phyloP scores from a whole-genome alignment of 495 filamentous ascomycete genomes.

The Chaetomidium leptoderma region DNA sequence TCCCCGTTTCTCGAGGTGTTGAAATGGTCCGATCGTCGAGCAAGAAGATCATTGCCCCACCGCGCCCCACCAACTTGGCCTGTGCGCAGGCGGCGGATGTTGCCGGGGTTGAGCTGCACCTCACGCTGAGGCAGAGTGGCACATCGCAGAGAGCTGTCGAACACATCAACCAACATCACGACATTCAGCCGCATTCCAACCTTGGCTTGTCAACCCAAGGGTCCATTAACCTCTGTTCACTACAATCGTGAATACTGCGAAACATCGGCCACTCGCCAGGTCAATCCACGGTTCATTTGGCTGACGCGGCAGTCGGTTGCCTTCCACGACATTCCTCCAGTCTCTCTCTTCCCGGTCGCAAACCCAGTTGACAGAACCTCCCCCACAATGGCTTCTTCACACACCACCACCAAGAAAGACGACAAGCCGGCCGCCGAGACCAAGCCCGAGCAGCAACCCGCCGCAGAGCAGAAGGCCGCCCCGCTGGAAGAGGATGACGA shows the following conservation, averaged over 20 bases:
- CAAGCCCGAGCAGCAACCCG: constrained; percentile 22
- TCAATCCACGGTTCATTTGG: background rate
- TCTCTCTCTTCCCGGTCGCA: background rate
- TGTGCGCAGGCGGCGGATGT: background rate
- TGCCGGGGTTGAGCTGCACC: background rate
- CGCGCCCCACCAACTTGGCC: constrained; percentile 1
- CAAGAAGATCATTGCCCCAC: no score
- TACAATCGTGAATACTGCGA: background rate
- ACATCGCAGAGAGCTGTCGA: background rate
- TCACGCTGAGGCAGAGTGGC: background rate
- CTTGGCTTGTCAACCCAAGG: background rate
- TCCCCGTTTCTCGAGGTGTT: no score
- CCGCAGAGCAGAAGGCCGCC: constrained; percentile 34
- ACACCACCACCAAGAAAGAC: constrained; percentile 35
- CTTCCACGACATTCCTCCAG: constrained; percentile 1
- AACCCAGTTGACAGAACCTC: background rate
- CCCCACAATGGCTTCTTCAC: constrained; percentile 31
- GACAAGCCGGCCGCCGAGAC: constrained; percentile 41
- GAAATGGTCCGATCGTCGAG: no score
- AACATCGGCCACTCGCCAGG: background rate
- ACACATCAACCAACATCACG: background rate
- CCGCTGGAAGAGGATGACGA: constrained; percentile 95
- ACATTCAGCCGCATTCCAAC: background rate
- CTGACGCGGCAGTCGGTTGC: background rate
- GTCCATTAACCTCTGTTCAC: background rate